phyloP scores from a whole-genome alignment of 257 asterid species.

The Scutellaria minor region DNA sequence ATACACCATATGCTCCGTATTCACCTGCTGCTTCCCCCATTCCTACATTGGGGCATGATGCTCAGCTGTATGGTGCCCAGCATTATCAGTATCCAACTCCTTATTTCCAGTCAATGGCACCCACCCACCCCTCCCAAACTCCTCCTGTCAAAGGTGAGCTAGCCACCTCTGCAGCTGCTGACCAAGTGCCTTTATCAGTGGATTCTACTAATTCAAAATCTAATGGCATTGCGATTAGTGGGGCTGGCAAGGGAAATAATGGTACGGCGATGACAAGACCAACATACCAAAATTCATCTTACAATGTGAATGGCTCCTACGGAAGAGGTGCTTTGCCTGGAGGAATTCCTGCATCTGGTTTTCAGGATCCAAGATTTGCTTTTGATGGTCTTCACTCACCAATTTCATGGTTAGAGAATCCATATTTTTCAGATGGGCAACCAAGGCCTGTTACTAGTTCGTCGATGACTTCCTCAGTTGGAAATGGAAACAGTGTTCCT shows the following conservation, averaged over 20 bases:
- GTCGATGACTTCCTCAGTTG: constrained; percentile 45
- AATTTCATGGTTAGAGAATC: constrained; percentile 62
- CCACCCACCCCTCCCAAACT: constrained; percentile 46
- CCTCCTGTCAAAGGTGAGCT: constrained; percentile 56
- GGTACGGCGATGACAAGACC: constrained; percentile 39
- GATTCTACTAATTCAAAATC: constrained; percentile 59
- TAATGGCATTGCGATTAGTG: constrained; percentile 48
- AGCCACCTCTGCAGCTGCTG: constrained; percentile 51
- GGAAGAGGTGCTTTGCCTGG: constrained; percentile 57
- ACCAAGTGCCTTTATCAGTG: constrained; percentile 51
- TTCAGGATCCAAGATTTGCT: constrained; percentile 66
- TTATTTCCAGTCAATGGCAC: constrained; percentile 60
- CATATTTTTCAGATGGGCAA: constrained; percentile 63
- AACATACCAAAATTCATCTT: constrained; percentile 47
- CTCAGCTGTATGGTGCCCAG: constrained; percentile 70
- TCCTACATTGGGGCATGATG: constrained; percentile 69
- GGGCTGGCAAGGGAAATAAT: constrained; percentile 51
- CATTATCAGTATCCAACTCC: constrained; percentile 74
- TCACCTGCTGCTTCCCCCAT: constrained; percentile 71
- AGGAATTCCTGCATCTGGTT: constrained; percentile 54
- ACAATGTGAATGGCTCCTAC: constrained; percentile 47
- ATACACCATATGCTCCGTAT: constrained; percentile 66
- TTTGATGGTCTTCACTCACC: constrained; percentile 69
- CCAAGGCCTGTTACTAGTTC: constrained; percentile 47
- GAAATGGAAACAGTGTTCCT: constrained; percentile 49